Base-by-base conservation (phyloP, 2,329 filamentous ascomycete genomes). In the Aspergillus neoniger region DNA sequence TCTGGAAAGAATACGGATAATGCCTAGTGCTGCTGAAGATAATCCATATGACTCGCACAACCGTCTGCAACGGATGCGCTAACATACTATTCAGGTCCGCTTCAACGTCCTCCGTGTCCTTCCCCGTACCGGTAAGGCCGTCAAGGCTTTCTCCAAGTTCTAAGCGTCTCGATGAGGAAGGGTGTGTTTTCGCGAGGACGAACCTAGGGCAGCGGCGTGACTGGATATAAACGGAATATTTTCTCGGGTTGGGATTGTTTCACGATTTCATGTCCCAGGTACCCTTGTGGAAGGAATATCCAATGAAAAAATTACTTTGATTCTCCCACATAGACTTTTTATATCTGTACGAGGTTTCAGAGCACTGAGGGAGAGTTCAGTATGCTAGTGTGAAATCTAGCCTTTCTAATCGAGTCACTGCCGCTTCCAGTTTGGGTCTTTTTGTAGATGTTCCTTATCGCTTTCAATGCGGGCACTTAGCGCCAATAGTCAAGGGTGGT, bases 31-130 rank as follows among this genome's bases (percentile, higher is more conserved):
- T 32, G 23, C 28, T n/a, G 10, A 30, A 41, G 7, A 43, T 21
- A 55, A 43, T n/a, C 25, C 2, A 57, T 52, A 55, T 53, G 23
- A 43, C 5, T 44, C 19, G 41, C 41, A 44, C n/a, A 30, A 30
- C 1, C 23, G 10, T 30, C 10, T 28, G 53, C n/a, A 9, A 12
- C n/a, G 21, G 14, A 28, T 17, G 32, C 14, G 61, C 66, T 74
- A 66, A 72, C 61, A 59, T 59, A 3, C 51, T 52, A 39, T 62
- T 53, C 70, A 96, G 92, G 91, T 96, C 79, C 95, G 95, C 80
- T 99, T 99, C 91, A 99, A 99, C 86, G 93, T 97, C 80, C 91
- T 99, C 80, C 93, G 95, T 79, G 95, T 99, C 76, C 91, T 98
- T 77, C 94, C 94, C 83, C 89, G 93, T 85, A 96, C 92, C 76